Conservation (phyloP, 306 rosid genomes). For the Vigna trinervia region DNA sequence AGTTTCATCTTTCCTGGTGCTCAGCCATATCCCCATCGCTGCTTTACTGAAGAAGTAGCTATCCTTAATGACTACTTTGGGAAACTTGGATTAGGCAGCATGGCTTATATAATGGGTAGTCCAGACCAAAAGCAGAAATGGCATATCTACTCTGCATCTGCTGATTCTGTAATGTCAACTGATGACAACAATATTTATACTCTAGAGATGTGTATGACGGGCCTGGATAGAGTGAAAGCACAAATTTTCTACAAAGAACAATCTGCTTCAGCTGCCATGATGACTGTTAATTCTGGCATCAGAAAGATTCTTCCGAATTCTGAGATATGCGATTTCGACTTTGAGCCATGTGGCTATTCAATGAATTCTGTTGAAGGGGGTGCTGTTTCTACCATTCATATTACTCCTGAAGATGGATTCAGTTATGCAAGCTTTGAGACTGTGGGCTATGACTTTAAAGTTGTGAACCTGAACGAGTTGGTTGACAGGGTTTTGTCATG, state of each 20-base stretch:
- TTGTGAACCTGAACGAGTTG: constrained; percentile 44
- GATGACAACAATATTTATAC: constrained; percentile 51
- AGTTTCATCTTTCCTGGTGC: constrained; percentile 74
- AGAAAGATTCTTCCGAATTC: constrained; percentile 71
- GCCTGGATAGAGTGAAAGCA: constrained; percentile 60
- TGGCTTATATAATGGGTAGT: constrained; percentile 66
- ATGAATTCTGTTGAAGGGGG: constrained; percentile 69
- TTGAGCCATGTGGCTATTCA: constrained; percentile 77
- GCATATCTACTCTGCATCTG: constrained; percentile 73
- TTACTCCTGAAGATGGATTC: constrained; percentile 67
- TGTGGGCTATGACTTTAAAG: constrained; percentile 61
- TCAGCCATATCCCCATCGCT: constrained; percentile 69
- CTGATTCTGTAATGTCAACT: constrained; percentile 28
- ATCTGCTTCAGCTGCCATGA: constrained; percentile 53
- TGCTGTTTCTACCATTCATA: constrained; percentile 73
- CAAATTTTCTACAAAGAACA: constrained; percentile 58
- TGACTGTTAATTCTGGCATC: constrained; percentile 69
- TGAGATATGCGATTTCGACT: constrained; percentile 68
- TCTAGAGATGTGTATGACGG: constrained; percentile 79
- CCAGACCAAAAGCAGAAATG: constrained; percentile 55
- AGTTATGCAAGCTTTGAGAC: constrained; percentile 79
- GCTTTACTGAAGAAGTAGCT: constrained; percentile 65
- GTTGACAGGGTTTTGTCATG: constrained; percentile 60
- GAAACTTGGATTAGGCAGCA: constrained; percentile 62
- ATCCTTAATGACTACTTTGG: constrained; percentile 60